Evolutionary conservation across 2,329 filamentous ascomycete species (phyloP), one percentile per base, ranked within the genome.

Genomic region (Fusarium nisikadoi): DNA sequence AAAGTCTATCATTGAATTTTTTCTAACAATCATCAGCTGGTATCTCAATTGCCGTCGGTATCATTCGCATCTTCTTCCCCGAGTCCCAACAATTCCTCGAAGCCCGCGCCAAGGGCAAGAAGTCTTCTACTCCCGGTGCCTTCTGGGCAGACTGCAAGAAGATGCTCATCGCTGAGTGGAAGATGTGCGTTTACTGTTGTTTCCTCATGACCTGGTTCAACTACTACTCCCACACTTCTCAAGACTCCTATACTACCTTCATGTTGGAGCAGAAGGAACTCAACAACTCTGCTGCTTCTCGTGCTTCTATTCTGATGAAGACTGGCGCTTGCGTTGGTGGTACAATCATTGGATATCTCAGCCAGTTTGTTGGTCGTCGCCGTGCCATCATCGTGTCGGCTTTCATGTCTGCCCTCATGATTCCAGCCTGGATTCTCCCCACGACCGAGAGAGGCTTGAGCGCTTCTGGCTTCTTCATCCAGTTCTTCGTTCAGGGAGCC

Each of bases 281-380:
- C 65, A 77, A 85, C 60, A 91, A 93, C 75, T 78, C 83, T 3
- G 86, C 85, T 2, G 91, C 92, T 8, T 92, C 88, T 12, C 89
- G 92, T n/a, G 92, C 92, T 20, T 92, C 89, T n/a, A 94, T 95
- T 73, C 81, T 95, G 65, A 94, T 94, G 90, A 94, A 94, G 82
- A 90, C 88, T 3, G 93, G 93, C 31, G 92, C 93, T 46, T 93
- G 91, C 74, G 88, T 94, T 3, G 93, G 92, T 38, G 92, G 92
- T 31, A 91, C 90, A 45, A 88, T 92, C 68, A 87, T 93, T 65
- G 93, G 93, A 27, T 95, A 94, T 79, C 75, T 90, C 12, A 93
- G 91, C 12, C 93, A 95, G 78, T 94, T 91, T 78, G 82, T 94
- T 52, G 93, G 93, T 19, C 91, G 93, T 38, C 90, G 93, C 31